phyloP scores from a whole-genome alignment of 2,329 filamentous ascomycete species.

The Magnaporthiopsis incrustans region DNA sequence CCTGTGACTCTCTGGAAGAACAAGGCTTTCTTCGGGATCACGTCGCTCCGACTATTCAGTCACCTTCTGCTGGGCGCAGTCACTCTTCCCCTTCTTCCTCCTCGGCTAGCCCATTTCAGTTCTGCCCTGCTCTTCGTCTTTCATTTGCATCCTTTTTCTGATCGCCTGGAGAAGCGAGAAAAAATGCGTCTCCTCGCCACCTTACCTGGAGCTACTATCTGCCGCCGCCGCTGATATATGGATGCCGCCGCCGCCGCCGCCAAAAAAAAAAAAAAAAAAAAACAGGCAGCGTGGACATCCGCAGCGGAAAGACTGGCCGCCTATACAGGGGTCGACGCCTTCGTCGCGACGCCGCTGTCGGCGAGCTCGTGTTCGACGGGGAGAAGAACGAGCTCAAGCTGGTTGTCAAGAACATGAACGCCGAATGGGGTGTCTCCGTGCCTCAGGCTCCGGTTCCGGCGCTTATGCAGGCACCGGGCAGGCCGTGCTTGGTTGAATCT shows the following conservation, averaged over 20 bases:
- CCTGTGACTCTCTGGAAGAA: too few species aligned
- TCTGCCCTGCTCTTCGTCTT: too few species aligned
- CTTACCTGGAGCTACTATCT: background rate
- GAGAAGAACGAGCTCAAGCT: slow-evolving; percentile 31
- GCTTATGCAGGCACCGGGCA: background rate
- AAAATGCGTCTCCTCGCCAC: slow-evolving; percentile 14
- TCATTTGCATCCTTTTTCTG: background rate
- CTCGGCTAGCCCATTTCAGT: background rate
- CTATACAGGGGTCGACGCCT: slow-evolving; percentile 25
- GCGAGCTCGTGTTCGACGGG: slow-evolving; percentile 29
- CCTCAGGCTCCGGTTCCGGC: slow-evolving; percentile 16
- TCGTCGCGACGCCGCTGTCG: slow-evolving; percentile 25
- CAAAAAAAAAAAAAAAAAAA: too few species aligned
- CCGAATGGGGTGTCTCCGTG: slow-evolving; percentile 27
- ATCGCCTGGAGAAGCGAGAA: background rate
- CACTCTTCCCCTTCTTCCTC: too few species aligned
- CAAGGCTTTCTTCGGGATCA: too few species aligned
- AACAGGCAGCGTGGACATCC: slow-evolving; percentile 26
- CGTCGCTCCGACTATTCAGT: too few species aligned
- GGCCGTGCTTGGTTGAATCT: background rate
- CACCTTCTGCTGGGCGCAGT: too few species aligned
- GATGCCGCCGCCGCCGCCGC: background rate
- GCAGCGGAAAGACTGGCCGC: slow-evolving; percentile 25
- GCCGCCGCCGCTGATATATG: background rate
- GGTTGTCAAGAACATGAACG: slow-evolving; percentile 23